These are phyloP conservation scores for Psilocybe cubensis DNA, from an alignment of 768 basidiomycete genomes.

Conservation along the genomic window DNA sequence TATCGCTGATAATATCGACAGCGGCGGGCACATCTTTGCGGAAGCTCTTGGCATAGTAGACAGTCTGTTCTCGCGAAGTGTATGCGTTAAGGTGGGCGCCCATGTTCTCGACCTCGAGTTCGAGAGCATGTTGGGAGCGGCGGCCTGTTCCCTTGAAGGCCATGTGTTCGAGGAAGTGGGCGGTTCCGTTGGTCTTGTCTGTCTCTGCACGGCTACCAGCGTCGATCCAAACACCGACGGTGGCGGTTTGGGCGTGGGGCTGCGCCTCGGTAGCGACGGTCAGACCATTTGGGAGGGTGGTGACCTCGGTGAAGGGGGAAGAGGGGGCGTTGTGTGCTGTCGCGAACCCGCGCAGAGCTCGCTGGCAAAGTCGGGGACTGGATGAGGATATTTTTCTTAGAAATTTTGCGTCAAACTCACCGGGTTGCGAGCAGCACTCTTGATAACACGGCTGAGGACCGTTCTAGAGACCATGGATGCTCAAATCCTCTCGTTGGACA, in stretches of 20 bases:
- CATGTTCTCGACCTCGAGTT: slow-evolving; percentile 97
- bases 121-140: slow-evolving; percentile 87
- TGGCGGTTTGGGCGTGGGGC: slow-evolving; percentile 91
- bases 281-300: slow-evolving; percentile 92
- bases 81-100: slow-evolving; percentile 98
- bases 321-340: slow-evolving; percentile 62
- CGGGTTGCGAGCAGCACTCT: slow-evolving; percentile 42
- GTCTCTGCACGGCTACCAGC: slow-evolving; percentile 98
- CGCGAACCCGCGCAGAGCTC: slow-evolving; percentile 71
- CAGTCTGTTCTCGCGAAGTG: slow-evolving; percentile 98
- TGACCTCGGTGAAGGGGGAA: slow-evolving; percentile 84
- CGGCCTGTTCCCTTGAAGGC: slow-evolving; percentile 95
- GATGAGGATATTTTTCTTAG: not conserved
- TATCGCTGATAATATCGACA: slow-evolving; percentile 98
- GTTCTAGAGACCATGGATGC: slow-evolving; percentile 41
- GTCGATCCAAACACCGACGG: slow-evolving; percentile 99
- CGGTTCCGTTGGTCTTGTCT: slow-evolving; percentile 92
- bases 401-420: slow-evolving; percentile 27
- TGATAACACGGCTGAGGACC: slow-evolving; percentile 46
- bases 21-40: slow-evolving; percentile 88
- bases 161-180: slow-evolving; percentile 99
- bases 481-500: slow-evolving; percentile 22
- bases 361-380: slow-evolving; percentile 32
- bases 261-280: slow-evolving; percentile 94
- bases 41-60: slow-evolving; percentile 99